phyloP scores from a whole-genome alignment of 2,329 filamentous ascomycete genomes.

The Boeremia lycopersici region DNA sequence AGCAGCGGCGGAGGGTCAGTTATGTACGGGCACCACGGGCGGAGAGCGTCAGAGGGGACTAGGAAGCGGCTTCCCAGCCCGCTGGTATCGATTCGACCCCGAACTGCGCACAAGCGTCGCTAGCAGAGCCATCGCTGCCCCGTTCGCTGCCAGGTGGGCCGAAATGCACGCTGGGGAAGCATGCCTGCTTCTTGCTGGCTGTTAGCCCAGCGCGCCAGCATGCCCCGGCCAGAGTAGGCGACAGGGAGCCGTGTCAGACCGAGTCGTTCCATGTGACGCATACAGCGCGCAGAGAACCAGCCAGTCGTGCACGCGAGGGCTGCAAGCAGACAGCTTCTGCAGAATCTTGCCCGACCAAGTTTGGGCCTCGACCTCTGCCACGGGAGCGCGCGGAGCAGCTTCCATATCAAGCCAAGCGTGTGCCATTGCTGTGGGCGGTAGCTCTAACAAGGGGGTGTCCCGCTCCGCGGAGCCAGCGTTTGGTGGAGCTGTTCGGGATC shows the following conservation, averaged over 20 bases:
- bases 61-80: constrained; percentile 31
- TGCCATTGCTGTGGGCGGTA: constrained; percentile 19
- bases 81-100: constrained; percentile 34
- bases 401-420: constrained; percentile 13
- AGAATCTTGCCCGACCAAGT: constrained; percentile 13
- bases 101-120: constrained; percentile 37
- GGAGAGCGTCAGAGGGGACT: constrained; percentile 19
- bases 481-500: constrained; percentile 5
- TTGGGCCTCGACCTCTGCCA: constrained; percentile 22
- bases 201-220: neutral
- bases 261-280: constrained; percentile 11
- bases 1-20: constrained; percentile 22
- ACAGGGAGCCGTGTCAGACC: neutral
- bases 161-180: constrained; percentile 15
- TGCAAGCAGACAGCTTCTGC: constrained; percentile 23
- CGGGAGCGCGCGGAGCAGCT: constrained; percentile 17
- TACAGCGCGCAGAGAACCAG: constrained; percentile 15
- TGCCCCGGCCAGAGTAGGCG: constrained; percentile 2
- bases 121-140: constrained; percentile 27
- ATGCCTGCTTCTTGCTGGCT: constrained; percentile 6
- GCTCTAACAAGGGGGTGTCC: constrained; percentile 12
- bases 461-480: constrained; percentile 16
- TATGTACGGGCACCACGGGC: constrained; percentile 29
- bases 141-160: constrained; percentile 26
- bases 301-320: constrained; percentile 17